Evolutionary conservation across 306 rosid genomes (phyloP).

Genomic region (Vicia villosa): DNA sequence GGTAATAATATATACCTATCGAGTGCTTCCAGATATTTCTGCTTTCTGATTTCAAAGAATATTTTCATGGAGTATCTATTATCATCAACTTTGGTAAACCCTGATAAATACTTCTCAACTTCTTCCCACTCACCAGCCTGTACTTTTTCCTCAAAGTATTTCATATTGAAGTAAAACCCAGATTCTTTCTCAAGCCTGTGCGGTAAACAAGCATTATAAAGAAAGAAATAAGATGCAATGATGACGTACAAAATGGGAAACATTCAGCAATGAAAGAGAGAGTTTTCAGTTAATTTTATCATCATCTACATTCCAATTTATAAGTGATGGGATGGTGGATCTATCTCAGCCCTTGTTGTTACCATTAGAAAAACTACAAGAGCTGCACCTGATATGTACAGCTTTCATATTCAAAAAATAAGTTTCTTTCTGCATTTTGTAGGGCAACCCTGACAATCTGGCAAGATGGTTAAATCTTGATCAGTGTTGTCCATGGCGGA

Average conservation of each 20-base stretch:
- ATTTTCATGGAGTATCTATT: conserved; percentile 91
- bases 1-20: conserved; percentile 64
- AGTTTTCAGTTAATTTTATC: neutral
- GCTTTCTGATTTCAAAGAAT: conserved; percentile 89
- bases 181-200: conserved; percentile 89
- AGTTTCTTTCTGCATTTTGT: conserved; percentile 8
- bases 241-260: conserved; percentile 4
- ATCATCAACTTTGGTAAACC: conserved; percentile 86
- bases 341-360: conserved; percentile 17
- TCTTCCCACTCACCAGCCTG: conserved; percentile 94
- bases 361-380: neutral
- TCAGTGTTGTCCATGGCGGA: too few species aligned
- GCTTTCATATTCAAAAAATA: conserved; percentile 19
- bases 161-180: conserved; percentile 86
- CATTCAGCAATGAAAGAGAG: neutral
- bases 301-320: conserved; percentile 15
- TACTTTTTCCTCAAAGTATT: conserved; percentile 88
- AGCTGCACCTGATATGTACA: neutral
- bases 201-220: neutral
- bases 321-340: neutral
- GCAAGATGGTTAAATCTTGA: conserved; percentile 9
- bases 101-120: conserved; percentile 81
- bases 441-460: neutral
- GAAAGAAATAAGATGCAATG: neutral
- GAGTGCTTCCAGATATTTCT: conserved; percentile 92